These are phyloP conservation scores for Eimeria mitis DNA, from an alignment of 169 alveolate genomes.

Conservation along the genomic window DNA sequence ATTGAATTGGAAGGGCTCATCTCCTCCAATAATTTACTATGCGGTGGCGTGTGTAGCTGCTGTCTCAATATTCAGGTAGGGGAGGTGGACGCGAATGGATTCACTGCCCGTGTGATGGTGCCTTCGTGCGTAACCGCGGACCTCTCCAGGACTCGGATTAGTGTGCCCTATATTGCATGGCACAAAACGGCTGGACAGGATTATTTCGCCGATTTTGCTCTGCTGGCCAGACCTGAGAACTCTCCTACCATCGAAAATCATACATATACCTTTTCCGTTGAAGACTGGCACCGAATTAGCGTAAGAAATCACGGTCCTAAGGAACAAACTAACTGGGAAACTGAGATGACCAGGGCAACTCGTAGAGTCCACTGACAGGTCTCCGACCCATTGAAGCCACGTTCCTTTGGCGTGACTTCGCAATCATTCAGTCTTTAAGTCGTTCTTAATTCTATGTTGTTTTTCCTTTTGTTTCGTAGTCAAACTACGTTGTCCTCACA, in stretches of 20 bases:
- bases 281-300: conserved; percentile 23
- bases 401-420: not conserved
- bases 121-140: conserved; percentile 67
- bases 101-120: conserved; percentile 49
- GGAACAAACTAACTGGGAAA: not conserved
- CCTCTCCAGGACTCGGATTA: conserved; percentile 11
- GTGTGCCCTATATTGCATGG: conserved; percentile 50
- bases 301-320: not conserved
- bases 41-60: not conserved
- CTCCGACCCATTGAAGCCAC: not conserved
- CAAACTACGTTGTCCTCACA: conserved; percentile 13
- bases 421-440: not conserved
- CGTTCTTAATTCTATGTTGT: not conserved
- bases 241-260: not conserved
- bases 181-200: conserved; percentile 24
- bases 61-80: conserved; percentile 34
- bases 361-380: not conserved
- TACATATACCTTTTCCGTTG: not conserved
- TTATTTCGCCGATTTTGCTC: conserved; percentile 11
- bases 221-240: not conserved
- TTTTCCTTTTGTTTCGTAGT: conserved; percentile 20
- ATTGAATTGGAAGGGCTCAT: not conserved
- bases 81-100: conserved; percentile 36
- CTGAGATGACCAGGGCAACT: not conserved
- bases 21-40: not conserved